A percentile compares a stretch with the other conserved stretches of the same genome.
Evolutionary conservation across 441 rosid genomes (phyloP).

Genomic region (Adansonia rubrostipa): DNA sequence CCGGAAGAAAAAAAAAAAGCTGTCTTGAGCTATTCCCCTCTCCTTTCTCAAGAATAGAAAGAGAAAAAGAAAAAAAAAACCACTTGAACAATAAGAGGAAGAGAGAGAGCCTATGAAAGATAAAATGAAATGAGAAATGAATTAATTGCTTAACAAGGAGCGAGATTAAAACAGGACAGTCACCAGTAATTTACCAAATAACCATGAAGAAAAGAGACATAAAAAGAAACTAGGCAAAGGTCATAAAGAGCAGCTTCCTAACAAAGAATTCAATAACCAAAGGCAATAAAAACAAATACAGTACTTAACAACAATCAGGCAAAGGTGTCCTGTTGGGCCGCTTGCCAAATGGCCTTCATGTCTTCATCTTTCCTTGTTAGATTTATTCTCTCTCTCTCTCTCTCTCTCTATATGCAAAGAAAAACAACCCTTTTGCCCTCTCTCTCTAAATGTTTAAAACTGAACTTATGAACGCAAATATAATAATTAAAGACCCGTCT

Average conservation of each 20-base stretch:
- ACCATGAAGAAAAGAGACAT: slow-evolving; percentile 26
- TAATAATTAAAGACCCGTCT: slow-evolving; percentile 20
- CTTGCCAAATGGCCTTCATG: slow-evolving; percentile 33
- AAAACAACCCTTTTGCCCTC: background rate
- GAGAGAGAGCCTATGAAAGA: slow-evolving; percentile 31
- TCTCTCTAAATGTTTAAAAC: background rate
- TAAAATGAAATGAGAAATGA: slow-evolving; percentile 5
- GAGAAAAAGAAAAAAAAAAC: slow-evolving; percentile 25
- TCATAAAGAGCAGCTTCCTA: slow-evolving; percentile 38
- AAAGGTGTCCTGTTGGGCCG: slow-evolving; percentile 32
- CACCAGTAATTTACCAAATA: slow-evolving; percentile 51
- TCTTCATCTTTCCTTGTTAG: background rate
- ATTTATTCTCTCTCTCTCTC: background rate
- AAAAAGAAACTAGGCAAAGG: background rate
- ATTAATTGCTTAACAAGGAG: background rate
- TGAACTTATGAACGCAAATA: background rate
- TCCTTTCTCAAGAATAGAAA: slow-evolving; percentile 38
- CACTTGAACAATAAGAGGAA: slow-evolving; percentile 26
- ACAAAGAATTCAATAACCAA: slow-evolving; percentile 18
- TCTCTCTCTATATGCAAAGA: too few relatives aligned
- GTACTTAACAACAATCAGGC: slow-evolving; percentile 13
- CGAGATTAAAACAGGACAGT: slow-evolving; percentile 16
- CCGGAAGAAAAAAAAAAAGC: slow-evolving; percentile 19
- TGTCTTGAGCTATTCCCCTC: slow-evolving; percentile 26
- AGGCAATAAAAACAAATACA: background rate